Evolutionary conservation across 108 stramenopile genomes (phyloP), one percentile per base, ranked within the genome.

Genomic region (Pseudonitzschia multistriata): DNA sequence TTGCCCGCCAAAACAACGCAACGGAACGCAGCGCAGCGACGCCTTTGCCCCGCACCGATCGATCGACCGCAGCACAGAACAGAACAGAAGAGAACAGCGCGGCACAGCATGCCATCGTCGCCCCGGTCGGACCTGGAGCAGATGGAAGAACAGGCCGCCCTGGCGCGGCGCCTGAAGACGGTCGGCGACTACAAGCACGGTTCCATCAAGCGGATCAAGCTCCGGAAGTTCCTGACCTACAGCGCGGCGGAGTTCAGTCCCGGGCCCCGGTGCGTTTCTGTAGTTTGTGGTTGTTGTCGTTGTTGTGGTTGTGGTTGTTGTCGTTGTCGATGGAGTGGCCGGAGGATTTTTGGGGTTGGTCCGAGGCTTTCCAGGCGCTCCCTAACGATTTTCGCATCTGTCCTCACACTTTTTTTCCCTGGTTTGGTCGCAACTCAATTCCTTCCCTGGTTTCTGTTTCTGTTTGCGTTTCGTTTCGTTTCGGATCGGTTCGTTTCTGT

Each of bases 211-310:
- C 70, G 87, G 2, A 77, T 93, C 59, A 87, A 88, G 65, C 75
- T 93, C 7, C 64, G 62, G 7, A 88, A 88, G 75, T 93, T 93
- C 71, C 70, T 93, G 55, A 93, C 92, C 29, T 90, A 90, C 62
- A 70, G 66, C 54, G 76, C 80, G 39, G 92, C 87, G 14, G 89
- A 88, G 50, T 83, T 88, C 63, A 57, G 57, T 11, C 88, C 89
- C 3, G 87, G 87, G 34, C 84, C 88, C 62, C 56, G 91, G 91
- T 92, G 75, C 64, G 87, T 74, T 10, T 2, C 50, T 17, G 3
- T 45, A 24, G 1, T 24, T 52, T 25, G 11, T 1, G 17, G 13
- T 45, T 13, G 2, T 17, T 45, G 3, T 13, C 42, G 2, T 45
- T 13, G 42, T 17, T 45, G 13, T 45, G 2, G 42, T 45, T 37